Evolutionary conservation across 1,139 yeast species (phyloP), one percentile per base, ranked within the genome.

Genomic region (Taphrina pruni): DNA sequence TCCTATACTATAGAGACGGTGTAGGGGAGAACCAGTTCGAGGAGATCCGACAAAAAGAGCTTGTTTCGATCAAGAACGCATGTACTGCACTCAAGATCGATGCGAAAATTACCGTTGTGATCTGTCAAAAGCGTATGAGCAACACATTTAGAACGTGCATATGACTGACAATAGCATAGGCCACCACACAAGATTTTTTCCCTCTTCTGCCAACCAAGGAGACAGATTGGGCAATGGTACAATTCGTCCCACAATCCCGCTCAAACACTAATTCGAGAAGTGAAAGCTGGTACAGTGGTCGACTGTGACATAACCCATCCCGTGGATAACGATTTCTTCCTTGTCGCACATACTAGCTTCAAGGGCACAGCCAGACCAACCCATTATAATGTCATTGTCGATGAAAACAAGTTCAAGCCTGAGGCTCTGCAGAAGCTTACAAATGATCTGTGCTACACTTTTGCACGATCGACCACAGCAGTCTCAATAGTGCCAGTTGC

Each of bases 331-430:
- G 79, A 77, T 70, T 77, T 77, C 70, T 77, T 72, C 67, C 71
- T 77, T 26, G 77, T 74, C 56, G 75, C 79, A 2, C 79, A 77
- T 69, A 75, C 76, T 60, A 77, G 77, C 7, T 72, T 77, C 55
- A 78, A 77, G 70, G 79, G 79, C 58, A 77, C 78, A 21, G 78
- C 78, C 6, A 74, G 77, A 46, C 79, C 79, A 5, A 77, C 77
- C 38, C 79, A 77, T 61, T 77, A 77, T 66, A 75, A 75, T 57
- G 79, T 77, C 39, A 67, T 77, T 43, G 73, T 75, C 61, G 79
- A 77, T 69, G 79, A 76, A 62, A 75, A 73, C 66, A 69, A 71
- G n/a, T 75, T 74, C 74, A 66, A 70, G 38, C 75, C 78, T 11
- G 77, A 76, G 68, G 73, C 71, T 26, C 70, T 76, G 43, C 77